Evolutionary conservation across 2,329 filamentous ascomycete species (phyloP), one percentile per base, ranked within the genome.

Genomic region (Phialemonium atrogriseum): DNA sequence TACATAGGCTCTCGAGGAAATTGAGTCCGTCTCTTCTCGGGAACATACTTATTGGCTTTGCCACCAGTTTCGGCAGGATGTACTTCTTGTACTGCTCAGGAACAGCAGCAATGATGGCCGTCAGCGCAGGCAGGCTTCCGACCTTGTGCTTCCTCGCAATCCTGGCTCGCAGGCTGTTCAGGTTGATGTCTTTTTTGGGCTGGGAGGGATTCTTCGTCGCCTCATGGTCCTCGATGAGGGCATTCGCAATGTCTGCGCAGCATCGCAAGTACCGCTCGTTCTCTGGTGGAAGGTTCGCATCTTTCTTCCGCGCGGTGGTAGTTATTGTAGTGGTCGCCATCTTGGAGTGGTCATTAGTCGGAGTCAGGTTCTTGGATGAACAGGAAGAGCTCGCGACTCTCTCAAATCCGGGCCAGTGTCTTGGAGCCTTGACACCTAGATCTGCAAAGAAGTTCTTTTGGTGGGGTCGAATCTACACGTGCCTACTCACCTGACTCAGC

Each of bases 51-150:
- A 98, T 96, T 2, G 91, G 91, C 60, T 98, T 98, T 16, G 93
- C 91, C 47, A 98, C 87, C 40, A 98, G 68, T 61, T 94, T 94
- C 13, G 88, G 91, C 40, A 96, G 62, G 39, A 98, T 95, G 51
- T 96, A 96, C 64, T 96, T 98, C 68, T 96, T 98, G 65, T 96
- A 95, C 56, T 96, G 88, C 55, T 98, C 91, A n/a, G 93, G 93
- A 21, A 98, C 89, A 8, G 91, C 91, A 33, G 91, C 86, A 52
- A 98, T 96, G 52, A 98, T 98, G 38, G 91, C 89, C 7, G 89
- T 96, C 42, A 98, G 66, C 16, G 93, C 86, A 19, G 91, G 91
- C 46, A 94, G 84, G 39, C 77, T 86, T 56, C 77, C 81, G 39
- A 98, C 67, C 54, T 79, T 83, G 64, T 96, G 87, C 64, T 95